Evolutionary conservation across 208 protist genomes (phyloP), one percentile per base, ranked within the genome.

Genomic region (Leishmania braziliensis): DNA sequence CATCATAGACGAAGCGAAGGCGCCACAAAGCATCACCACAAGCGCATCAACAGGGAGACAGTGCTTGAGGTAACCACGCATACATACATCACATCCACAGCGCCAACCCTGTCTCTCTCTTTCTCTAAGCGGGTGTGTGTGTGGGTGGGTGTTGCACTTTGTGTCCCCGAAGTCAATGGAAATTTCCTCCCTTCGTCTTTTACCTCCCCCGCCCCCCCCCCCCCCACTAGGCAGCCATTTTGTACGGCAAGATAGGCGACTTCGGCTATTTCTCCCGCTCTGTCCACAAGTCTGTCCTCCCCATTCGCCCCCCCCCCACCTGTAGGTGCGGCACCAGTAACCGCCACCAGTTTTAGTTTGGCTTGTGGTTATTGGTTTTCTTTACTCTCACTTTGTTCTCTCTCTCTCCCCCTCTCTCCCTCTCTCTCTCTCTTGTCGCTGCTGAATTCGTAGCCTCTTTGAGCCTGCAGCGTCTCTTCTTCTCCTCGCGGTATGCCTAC

Each of bases 391-490:
- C 54, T 39, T 26, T 3, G 16, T 48, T 43, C 43, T 29, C 39
- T 85, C 33, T 33, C 33, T 33, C 33, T 33, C 33, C 33, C 33
- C 0, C 33, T 33, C 73, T 77, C 53, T 81, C 33, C 0, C 33
- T 33, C 73, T 77, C 53, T 81, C 70, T 80, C 29, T 84, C 50
- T 84, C 77, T 78, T 78, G 71, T 83, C 82, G 39, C 39, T 43
- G 39, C 39, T 43, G 39, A 43, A 43, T 43, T 43, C 39, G 39
- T 43, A 39, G 63, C 74, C 72, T 77, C 69, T 81, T 75, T 73
- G 14, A 70, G n/a, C 54, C 20, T 60, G 23, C 53, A 43, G 65
- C 80, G 14, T 50, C 60, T 76, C n/a, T 60, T 58, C 51, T 43
- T 39, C 29, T 69, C 29, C 23, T 69, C 63, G 54, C 12, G 54